Evolutionary conservation across 1,139 yeast genomes (phyloP), one percentile per base, ranked within the genome.

Genomic region (Geotrichum citri-aurantii): DNA sequence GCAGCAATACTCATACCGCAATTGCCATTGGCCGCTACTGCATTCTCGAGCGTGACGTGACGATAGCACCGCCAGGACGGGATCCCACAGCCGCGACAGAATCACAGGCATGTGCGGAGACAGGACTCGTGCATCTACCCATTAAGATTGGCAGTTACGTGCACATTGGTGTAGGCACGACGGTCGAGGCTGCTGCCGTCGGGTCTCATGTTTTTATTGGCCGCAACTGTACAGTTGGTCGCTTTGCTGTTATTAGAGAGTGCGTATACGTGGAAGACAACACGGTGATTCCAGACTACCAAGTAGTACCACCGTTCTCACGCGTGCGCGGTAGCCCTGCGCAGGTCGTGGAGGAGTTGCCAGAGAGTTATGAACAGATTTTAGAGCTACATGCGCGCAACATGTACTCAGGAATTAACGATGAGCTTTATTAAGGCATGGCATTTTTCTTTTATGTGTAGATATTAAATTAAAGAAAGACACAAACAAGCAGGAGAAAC

Each of bases 241-340:
- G 77, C 60, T 72, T 77, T 56, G 74, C 80, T 5, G 77, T 83
- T n/a, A 73, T 87, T 37, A 81, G 83, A 63, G 91, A 86, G 65
- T 83, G 88, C 64, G 85, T 84, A 47, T 67, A 81, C 11, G 74
- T 87, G 1, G 77, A 77, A 19, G 74, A 75, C 42, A 77, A 77
- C 21, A 74, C 85, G 0, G 72, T 70, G 4, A 68, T 87, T 1
- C 88, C 92, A 0, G 79, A 82, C 1, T 76, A 77, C 60, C 72
- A 77, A 62, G 83, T 83, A 42, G 75, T 86, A 10, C 86, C 90
- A 1, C 86, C 91, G 0, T 83, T 76, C 63, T 78, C 85, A 56
- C 71, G 77, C 48, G 87, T 84, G 4, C 67, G 73, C 3, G 72
- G 73, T 3, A 65, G 59, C 14, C 73, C 74, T 5, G 64, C 63